A percentile compares a stretch with the other conserved stretches of the same genome.
Evolutionary conservation across 495 filamentous ascomycete genomes (phyloP).

Genomic region (Evernia prunastri): DNA sequence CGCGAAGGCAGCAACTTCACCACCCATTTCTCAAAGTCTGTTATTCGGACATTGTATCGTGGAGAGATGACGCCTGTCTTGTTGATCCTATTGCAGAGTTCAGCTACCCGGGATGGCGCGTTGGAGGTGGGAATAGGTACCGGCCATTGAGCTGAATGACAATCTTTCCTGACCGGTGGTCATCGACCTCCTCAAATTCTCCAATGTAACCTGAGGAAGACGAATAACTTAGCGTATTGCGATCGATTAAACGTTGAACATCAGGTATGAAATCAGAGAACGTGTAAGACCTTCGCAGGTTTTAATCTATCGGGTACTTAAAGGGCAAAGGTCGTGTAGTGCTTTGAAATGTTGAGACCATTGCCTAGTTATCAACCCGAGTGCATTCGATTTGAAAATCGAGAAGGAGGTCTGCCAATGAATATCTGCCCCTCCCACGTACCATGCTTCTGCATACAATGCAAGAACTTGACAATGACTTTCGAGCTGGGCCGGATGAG

Average conservation of each 20-base stretch:
- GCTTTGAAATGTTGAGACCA: slow-evolving; percentile 54
- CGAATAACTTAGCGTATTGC: slow-evolving; percentile 53
- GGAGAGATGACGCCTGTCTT: slow-evolving; percentile 98
- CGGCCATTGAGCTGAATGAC: slow-evolving; percentile 90
- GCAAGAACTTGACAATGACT: slow-evolving; percentile 98
- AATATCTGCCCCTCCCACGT: slow-evolving; percentile 42
- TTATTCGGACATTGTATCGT: slow-evolving; percentile 96
- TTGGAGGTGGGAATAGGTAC: slow-evolving; percentile 27
- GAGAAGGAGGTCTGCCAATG: not conserved
- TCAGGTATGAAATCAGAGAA: slow-evolving; percentile 66
- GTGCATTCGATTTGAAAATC: slow-evolving; percentile 12
- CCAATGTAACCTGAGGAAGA: slow-evolving; percentile 82
- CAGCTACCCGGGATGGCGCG: not conserved
- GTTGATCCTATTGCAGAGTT: slow-evolving; percentile 59
- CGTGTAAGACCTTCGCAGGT: slow-evolving; percentile 87
- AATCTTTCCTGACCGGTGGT: slow-evolving; percentile 98
- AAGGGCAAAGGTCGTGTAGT: slow-evolving; percentile 87
- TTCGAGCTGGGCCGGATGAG: slow-evolving; percentile 94
- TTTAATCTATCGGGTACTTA: slow-evolving; percentile 95
- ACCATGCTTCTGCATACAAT: slow-evolving; percentile 99
- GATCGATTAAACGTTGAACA: slow-evolving; percentile 82
- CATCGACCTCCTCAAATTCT: slow-evolving; percentile 99
- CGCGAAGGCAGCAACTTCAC: slow-evolving; percentile 95
- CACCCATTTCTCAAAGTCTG: slow-evolving; percentile 98
- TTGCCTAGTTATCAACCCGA: slow-evolving; percentile 99